Evolutionary conservation across 2,329 filamentous ascomycete genomes (phyloP).

Genomic region (Verticillium tricorpus): DNA sequence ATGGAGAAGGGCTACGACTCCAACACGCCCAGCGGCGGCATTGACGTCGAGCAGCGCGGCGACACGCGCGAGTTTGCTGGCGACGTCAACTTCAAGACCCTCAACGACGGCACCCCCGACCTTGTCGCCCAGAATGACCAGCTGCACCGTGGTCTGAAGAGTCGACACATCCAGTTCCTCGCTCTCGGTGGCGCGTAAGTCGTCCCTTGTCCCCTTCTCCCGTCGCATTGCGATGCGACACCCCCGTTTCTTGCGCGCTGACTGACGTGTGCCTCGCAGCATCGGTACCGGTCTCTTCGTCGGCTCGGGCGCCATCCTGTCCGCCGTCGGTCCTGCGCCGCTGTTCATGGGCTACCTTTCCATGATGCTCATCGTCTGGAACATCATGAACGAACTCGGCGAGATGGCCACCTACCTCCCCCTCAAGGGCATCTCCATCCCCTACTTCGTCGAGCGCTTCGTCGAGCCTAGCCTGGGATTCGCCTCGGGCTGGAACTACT

Average conservation of each 20-base stretch:
- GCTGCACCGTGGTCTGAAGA: slow-evolving; percentile 53
- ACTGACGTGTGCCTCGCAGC: slow-evolving; percentile 18
- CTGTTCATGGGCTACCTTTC: slow-evolving; percentile 64
- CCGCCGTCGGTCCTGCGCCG: slow-evolving; percentile 56
- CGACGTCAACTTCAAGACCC: slow-evolving; percentile 17
- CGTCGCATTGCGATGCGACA: no score
- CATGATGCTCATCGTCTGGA: slow-evolving; percentile 50
- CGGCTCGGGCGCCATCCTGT: slow-evolving; percentile 53
- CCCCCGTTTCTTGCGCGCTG: not conserved
- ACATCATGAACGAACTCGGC: slow-evolving; percentile 49
- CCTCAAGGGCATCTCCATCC: slow-evolving; percentile 51
- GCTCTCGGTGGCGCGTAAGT: slow-evolving; percentile 44
- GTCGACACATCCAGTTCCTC: slow-evolving; percentile 56
- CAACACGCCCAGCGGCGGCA: not conserved
- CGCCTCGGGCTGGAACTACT: slow-evolving; percentile 53
- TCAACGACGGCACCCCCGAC: slow-evolving; percentile 20
- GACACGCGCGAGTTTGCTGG: slow-evolving; percentile 8
- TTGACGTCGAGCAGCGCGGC: slow-evolving; percentile 16
- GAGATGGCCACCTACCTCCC: slow-evolving; percentile 54
- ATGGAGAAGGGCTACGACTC: slow-evolving; percentile 3
- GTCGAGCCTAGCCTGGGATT: slow-evolving; percentile 53
- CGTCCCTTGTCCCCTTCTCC: not conserved
- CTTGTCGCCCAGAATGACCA: slow-evolving; percentile 36
- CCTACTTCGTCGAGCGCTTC: slow-evolving; percentile 52
- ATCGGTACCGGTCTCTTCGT: slow-evolving; percentile 64